Evolutionary conservation across 495 filamentous ascomycete genomes (phyloP), one percentile per base, ranked within the genome.

Genomic region (Penicillium odoratum): DNA sequence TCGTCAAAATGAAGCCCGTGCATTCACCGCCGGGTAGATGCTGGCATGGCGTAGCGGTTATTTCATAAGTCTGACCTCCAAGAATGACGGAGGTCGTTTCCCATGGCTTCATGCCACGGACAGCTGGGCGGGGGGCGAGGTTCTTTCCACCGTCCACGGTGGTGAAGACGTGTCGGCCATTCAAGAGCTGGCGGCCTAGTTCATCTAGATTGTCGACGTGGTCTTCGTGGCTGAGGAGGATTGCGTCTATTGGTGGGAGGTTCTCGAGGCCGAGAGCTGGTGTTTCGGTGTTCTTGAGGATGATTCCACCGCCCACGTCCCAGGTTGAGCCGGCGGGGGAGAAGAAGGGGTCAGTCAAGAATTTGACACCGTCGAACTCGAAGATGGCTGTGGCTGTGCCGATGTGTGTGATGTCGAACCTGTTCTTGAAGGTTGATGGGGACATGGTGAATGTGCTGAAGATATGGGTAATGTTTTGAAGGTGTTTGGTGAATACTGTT

Each of bases 331-430:
- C 74, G 25, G 72, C 71, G 0, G 77, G 71, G 0, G 74, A 78
- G 65, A 85, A 85, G 56, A 82, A 73, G 4, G 82, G 82, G 56
- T 85, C 81, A 0, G 81, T 83, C 2, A 85, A 65, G 55, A 82
- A 64, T 29, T 73, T 80, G 58, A 80, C 59, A 30, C 67, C 70
- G 53, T 79, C 61, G 54, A 85, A 69, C 15, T 78, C 63, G 16
- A 83, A 44, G 42, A 83, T 73, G 40, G 79, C 79, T 4, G 79
- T 81, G 13, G 80, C 80, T 0, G 80, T 83, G 43, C 73, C 76
- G 57, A 84, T 77, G 63, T 81, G 70, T 9, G 78, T 82, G 18
- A 64, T 54, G 15, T 25, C 52, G n/a, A 53, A 31, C 7, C 8
- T 7, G 18, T 18, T 25, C 15, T 9, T 45, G 11, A 25, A 45